A percentile compares a stretch with the other conserved stretches of the same genome.
Conservation (phyloP, 768 basidiomycete species). For the Lyophyllum atratum region DNA sequence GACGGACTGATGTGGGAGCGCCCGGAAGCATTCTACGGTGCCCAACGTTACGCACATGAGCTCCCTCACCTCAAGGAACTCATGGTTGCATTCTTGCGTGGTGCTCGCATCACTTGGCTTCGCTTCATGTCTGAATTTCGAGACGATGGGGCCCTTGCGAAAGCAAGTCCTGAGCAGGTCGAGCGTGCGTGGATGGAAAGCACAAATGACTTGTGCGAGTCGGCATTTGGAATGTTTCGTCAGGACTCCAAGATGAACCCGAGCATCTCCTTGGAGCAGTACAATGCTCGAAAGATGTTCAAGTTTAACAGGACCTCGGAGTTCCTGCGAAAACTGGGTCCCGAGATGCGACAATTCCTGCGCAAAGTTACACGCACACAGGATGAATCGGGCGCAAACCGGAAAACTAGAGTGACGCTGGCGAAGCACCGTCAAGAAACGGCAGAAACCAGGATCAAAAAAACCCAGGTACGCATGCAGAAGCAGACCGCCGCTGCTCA, state of each 20-base stretch:
- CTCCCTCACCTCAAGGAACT: constrained; percentile 19
- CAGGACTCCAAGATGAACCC: neutral
- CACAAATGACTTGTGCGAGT: neutral
- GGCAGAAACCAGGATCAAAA: neutral
- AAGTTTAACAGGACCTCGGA: neutral
- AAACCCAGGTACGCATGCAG: neutral
- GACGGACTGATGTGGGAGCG: constrained; percentile 25
- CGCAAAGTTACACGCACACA: neutral
- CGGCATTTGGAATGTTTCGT: neutral
- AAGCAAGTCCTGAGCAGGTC: neutral
- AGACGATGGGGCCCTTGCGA: constrained; percentile 3
- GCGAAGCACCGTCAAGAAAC: neutral
- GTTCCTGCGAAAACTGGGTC: neutral
- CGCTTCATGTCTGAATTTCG: constrained; percentile 23
- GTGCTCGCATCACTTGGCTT: constrained; percentile 22
- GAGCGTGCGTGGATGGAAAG: neutral
- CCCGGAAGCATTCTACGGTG: constrained; percentile 19
- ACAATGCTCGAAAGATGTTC: neutral
- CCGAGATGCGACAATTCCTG: neutral
- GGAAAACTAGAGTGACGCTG: neutral
- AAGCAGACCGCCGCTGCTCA: neutral
- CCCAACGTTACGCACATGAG: constrained; percentile 1
- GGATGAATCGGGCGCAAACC: neutral
- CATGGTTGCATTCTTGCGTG: constrained; percentile 26
- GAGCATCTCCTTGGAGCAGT: neutral